Conservation (phyloP, 306 rosid species). For the cucumber (Cucumis sativus) region DNA sequence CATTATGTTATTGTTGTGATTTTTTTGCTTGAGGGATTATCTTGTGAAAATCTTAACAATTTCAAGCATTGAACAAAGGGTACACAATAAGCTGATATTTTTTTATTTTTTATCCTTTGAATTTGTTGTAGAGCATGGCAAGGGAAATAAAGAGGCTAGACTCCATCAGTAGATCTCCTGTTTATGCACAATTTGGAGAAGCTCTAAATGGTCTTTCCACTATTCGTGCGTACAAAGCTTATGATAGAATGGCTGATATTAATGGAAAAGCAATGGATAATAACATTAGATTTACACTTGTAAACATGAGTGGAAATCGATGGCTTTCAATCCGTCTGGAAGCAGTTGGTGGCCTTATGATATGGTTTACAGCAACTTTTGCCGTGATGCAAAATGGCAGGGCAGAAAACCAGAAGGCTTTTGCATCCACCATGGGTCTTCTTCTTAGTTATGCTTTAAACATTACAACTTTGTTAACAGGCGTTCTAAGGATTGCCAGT, state of each 20-base stretch:
- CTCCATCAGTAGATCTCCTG: slow-evolving; percentile 87
- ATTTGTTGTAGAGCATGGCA: slow-evolving; percentile 54
- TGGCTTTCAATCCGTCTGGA: slow-evolving; percentile 40
- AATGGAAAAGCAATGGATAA: slow-evolving; percentile 41
- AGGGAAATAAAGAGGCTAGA: slow-evolving; percentile 91
- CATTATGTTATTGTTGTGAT: background rate
- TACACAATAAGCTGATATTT: background rate
- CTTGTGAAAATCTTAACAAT: background rate
- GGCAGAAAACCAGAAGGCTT: slow-evolving; percentile 31
- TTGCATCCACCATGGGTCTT: slow-evolving; percentile 42
- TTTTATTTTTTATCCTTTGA: background rate
- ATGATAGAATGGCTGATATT: slow-evolving; percentile 80
- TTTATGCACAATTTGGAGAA: slow-evolving; percentile 94
- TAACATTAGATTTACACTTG: slow-evolving; percentile 28
- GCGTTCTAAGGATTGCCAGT: slow-evolving; percentile 61
- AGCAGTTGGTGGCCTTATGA: slow-evolving; percentile 34
- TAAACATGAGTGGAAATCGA: slow-evolving; percentile 33
- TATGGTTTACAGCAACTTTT: slow-evolving; percentile 40
- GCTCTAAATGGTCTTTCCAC: slow-evolving; percentile 80
- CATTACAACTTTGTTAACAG: slow-evolving; percentile 66
- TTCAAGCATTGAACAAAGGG: background rate
- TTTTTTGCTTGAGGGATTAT: background rate
- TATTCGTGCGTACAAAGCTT: slow-evolving; percentile 85
- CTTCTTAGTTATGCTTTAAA: slow-evolving; percentile 72
- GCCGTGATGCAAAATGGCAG: slow-evolving; percentile 40